Percentiles rank a stretch among this genome's conserved stretches.
Conservation (phyloP, 2,329 filamentous ascomycete genomes). For the Aspergillus puulaauensis region DNA sequence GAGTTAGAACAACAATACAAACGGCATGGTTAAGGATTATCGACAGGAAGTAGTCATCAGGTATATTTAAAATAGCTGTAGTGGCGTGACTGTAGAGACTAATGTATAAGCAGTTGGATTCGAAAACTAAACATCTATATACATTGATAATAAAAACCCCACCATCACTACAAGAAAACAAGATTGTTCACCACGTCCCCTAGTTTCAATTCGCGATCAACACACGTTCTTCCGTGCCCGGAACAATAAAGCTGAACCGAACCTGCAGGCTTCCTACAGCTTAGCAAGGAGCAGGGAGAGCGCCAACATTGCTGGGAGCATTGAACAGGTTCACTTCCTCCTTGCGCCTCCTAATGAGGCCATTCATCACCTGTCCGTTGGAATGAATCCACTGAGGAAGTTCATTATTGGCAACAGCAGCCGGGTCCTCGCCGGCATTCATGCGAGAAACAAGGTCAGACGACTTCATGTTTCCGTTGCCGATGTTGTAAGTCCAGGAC, state of each 20-base stretch:
- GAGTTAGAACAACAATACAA: background rate
- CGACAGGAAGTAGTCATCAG: background rate
- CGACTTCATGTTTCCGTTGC: slow-evolving; percentile 41
- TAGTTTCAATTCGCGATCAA: background rate
- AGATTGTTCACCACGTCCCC: background rate
- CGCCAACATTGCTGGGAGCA: slow-evolving; percentile 8
- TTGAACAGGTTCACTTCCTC: slow-evolving; percentile 48
- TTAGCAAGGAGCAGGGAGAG: slow-evolving; percentile 10
- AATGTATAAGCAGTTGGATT: background rate
- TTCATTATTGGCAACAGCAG: slow-evolving; percentile 41
- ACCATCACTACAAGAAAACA: background rate
- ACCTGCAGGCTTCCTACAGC: background rate
- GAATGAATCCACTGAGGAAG: background rate
- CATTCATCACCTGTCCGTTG: background rate
- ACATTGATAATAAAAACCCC: background rate
- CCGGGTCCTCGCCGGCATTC: slow-evolving; percentile 45
- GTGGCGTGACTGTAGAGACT: background rate
- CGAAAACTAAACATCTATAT: background rate
- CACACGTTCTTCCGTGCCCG: background rate
- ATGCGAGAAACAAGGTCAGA: slow-evolving; percentile 47
- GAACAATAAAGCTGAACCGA: background rate
- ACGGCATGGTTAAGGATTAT: background rate
- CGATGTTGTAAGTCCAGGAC: slow-evolving; percentile 54
- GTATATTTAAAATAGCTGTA: no score
- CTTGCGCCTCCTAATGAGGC: slow-evolving; percentile 14